Evolutionary conservation across 768 basidiomycete species (phyloP), one percentile per base, ranked within the genome.

Genomic region (Galerina sulciceps): DNA sequence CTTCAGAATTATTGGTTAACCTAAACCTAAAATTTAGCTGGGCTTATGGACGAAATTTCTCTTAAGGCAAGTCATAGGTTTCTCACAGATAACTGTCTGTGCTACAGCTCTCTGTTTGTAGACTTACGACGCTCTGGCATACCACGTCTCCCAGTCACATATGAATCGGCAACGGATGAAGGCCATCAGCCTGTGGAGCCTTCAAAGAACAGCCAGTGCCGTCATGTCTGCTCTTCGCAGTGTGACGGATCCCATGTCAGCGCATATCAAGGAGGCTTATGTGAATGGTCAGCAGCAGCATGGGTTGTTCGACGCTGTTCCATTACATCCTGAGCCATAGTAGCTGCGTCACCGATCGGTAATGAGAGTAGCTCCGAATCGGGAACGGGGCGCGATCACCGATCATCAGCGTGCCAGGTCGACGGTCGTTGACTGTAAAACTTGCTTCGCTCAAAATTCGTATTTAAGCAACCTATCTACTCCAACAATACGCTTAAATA

Each of bases 171-270:
- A 79, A 61, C 87, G 96, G 13, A 85, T 97, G 69, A 91, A 88
- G 74, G 91, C 88, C 3, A 94, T 99, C 62, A 90, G 93, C 59
- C 76, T 94, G 8, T 99, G 97, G 97, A 94, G 91, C 68, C 79
- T 99, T 20, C 95, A 97, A 73, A 89, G 91, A 84, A 96, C 96
- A 0, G 93, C 94, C 1, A 88, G 87, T 55, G 90, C 90, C n/a
- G 84, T 96, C 47, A 77, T 98, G 59, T 82, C 87, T 46, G 87
- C 94, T 6, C 76, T 98, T 43, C 80, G 90, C 54, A 89, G 81
- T 43, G 81, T 89, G 18, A 84, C 93, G 50, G 91, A 96, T 72
- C 94, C 92, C 1, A 71, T 82, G 51, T 80, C 81, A 5, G 71
- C 72, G 26, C 76, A 79, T 23, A 62, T 83, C 58, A 78, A 75